Evolutionary conservation across 495 filamentous ascomycete species (phyloP), one percentile per base, ranked within the genome.

Genomic region (Daldinia grandis): DNA sequence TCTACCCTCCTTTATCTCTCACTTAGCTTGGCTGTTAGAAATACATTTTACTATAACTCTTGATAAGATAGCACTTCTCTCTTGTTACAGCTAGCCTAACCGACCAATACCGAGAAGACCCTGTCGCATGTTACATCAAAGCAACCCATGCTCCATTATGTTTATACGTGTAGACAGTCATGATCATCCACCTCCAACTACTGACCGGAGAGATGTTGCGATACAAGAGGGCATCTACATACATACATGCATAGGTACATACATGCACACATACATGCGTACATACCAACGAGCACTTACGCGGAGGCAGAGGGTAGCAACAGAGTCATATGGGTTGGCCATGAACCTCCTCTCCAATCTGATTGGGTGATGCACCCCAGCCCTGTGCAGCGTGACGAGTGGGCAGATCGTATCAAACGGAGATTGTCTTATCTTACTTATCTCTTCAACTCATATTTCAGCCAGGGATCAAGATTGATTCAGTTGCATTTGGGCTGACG

Each of bases 361-460:
- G 50, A 71, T 66, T 63, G 63, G 62, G 25, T 31, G 8, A 62
- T 27, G 33, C 31, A 62, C 33, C 58, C 56, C 42, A 14, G 31
- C 37, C 37, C 5, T 27, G 38, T 40, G 21, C 19, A 50, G 14
- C 40, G 30, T 15, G 12, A n/a, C 44, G 17, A 30, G 17, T 47
- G 40, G 25, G 30, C 64, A 54, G 33, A 24, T 58, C 53, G 53
- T 38, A 21, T 28, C 24, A 49, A n/a, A 40, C 19, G 9, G 40
- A 66, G 54, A 57, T 37, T 53, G 35, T 49, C 69, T 67, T 72
- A 72, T 72, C 69, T 72, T n/a, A 61, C 61, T 64, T 59, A 64
- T 55, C 67, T 58, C 27, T 62, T 38, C 53, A 19, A 55, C 30
- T 51, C 62, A 56, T 37, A 54, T 62, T 58, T 61, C 54, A 65